Percentiles rank a stretch among this genome's conserved stretches.
phyloP scores from a whole-genome alignment of 305 asterid species.

The Fraxinus nigra region DNA sequence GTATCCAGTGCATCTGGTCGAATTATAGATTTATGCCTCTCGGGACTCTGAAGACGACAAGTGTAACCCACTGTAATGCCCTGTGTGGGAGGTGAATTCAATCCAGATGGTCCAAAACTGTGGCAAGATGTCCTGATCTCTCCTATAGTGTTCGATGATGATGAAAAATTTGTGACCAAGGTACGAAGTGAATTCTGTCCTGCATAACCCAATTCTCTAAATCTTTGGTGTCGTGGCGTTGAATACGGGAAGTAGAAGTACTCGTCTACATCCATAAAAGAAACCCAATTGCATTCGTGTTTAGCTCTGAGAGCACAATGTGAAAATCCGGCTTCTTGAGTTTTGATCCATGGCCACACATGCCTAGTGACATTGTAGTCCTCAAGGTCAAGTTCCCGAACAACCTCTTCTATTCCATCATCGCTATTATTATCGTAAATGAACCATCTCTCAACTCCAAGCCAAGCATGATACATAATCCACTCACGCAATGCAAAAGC shows the following conservation, averaged over 20 bases:
- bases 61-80: constrained; percentile 91
- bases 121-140: constrained; percentile 87
- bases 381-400: constrained; percentile 46
- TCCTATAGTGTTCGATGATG: constrained; percentile 51
- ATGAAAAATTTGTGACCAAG: constrained; percentile 58
- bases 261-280: constrained; percentile 96
- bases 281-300: constrained; percentile 74
- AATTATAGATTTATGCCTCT: constrained; percentile 88
- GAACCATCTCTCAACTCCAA: constrained; percentile 74
- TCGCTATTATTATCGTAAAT: constrained; percentile 79
- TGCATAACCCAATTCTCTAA: constrained; percentile 39
- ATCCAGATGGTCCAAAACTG: constrained; percentile 93
- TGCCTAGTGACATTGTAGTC: constrained; percentile 70
- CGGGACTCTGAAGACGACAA: constrained; percentile 84
- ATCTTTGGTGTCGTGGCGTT: constrained; percentile 37
- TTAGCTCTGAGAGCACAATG: constrained; percentile 85
- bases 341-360: constrained; percentile 96
- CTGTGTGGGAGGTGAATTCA: constrained; percentile 53
- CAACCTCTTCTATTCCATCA: constrained; percentile 53
- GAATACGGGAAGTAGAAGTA: constrained; percentile 76
- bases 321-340: constrained; percentile 96
- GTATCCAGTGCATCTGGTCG: constrained; percentile 66
- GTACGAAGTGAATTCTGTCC: constrained; percentile 51
- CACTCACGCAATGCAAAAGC: constrained; percentile 76
- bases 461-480: constrained; percentile 81